These are phyloP conservation scores for Udeniomyces megalosporus DNA, from an alignment of 768 basidiomycete genomes.

Conservation along the genomic window DNA sequence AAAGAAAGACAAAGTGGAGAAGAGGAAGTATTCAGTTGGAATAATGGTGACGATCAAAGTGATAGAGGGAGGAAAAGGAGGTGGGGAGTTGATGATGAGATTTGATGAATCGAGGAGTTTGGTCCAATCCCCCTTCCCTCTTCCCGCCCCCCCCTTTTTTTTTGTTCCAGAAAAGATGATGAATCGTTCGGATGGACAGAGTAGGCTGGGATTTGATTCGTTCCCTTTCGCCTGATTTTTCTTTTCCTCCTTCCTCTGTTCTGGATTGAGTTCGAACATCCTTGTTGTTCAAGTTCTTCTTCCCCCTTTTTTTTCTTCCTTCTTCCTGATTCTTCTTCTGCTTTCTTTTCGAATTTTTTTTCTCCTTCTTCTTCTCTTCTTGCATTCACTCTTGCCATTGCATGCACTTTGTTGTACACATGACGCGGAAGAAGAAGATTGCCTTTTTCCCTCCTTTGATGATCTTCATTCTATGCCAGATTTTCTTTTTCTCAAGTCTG, in stretches of 20 bases:
- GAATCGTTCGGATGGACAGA: constrained; percentile 35
- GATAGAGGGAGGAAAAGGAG: background rate
- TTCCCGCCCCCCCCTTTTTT: background rate
- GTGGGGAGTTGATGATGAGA: constrained; percentile 1
- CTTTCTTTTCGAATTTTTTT: background rate
- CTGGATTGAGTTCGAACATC: too few species aligned
- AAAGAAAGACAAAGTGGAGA: too few species aligned
- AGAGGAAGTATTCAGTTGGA: too few species aligned
- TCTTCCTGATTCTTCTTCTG: background rate
- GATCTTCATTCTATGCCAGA: background rate
- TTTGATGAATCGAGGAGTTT: constrained; percentile 5
- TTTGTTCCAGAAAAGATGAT: constrained; percentile 27
- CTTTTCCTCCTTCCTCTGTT: background rate
- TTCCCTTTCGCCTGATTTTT: background rate
- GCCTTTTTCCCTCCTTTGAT: background rate
- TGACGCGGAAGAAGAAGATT: background rate
- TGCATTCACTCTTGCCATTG: background rate
- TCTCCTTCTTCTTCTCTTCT: background rate
- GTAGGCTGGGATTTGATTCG: constrained; percentile 32
- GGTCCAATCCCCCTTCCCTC: constrained; percentile 17
- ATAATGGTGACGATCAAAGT: too few species aligned
- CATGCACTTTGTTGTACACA: background rate
- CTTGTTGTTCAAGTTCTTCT: background rate
- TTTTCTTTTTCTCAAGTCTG: background rate
- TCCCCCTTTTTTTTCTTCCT: background rate